Percentiles rank a stretch among this genome's conserved stretches.
Conservation (phyloP, 23 red algal genomes). For the Pyropia yezoensis region DNA sequence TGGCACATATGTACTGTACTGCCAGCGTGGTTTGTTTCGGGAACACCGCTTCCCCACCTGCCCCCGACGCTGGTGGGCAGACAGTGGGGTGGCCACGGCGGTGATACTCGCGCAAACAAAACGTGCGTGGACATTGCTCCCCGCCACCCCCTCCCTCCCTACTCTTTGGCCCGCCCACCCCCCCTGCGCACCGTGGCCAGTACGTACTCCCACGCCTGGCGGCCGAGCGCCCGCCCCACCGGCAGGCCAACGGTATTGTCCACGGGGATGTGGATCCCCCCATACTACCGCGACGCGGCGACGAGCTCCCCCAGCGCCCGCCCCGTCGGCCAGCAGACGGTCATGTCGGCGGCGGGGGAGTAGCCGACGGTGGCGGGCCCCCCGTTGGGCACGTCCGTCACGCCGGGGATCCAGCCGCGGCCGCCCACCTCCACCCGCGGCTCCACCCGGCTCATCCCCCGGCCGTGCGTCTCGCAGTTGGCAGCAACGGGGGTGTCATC, state of each 20-base stretch:
- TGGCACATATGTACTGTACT: too few species aligned
- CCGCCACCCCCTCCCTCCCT: too few species aligned
- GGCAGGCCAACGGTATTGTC: conserved; percentile 8
- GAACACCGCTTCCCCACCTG: too few species aligned
- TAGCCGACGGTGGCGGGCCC: conserved; percentile 10
- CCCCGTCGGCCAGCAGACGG: conserved; percentile 17
- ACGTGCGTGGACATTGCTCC: too few species aligned
- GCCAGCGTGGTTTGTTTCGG: too few species aligned
- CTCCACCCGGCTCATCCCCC: conserved; percentile 23
- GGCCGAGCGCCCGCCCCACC: neutral
- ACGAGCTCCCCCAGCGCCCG: conserved; percentile 7
- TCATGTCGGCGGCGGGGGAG: conserved; percentile 15
- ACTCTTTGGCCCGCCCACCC: too few species aligned
- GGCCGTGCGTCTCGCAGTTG: conserved; percentile 14
- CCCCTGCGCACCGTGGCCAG: too few species aligned
- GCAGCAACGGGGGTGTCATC: conserved; percentile 1
- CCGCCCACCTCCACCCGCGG: conserved; percentile 9
- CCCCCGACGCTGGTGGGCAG: too few species aligned
- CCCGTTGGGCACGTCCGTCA: conserved; percentile 21
- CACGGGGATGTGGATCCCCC: conserved; percentile 21
- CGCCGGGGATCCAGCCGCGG: neutral
- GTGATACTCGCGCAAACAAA: too few species aligned
- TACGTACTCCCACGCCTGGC: conserved; percentile 9
- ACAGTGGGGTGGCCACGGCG: too few species aligned
- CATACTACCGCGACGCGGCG: conserved; percentile 5